Conservation (phyloP, 768 basidiomycete species). For the Hygrocybe punicea region DNA sequence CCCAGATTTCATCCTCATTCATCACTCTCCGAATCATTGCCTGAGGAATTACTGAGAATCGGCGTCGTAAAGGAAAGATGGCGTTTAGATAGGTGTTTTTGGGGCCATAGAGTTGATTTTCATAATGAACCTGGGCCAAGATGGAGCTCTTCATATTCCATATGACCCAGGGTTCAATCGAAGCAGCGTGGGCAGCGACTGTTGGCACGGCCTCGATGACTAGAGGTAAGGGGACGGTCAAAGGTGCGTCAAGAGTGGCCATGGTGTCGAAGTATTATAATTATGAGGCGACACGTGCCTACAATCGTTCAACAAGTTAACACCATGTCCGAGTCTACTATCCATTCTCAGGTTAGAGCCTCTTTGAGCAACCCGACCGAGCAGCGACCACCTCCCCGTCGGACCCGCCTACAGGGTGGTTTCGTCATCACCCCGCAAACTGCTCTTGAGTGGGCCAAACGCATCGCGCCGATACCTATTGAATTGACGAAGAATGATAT, state of each 20-base stretch:
- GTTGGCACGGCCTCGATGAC: background rate
- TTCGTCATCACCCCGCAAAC: conserved; percentile 1
- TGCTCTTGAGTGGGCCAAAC: background rate
- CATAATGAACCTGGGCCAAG: background rate
- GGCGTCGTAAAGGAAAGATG: conserved; percentile 1
- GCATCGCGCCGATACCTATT: background rate
- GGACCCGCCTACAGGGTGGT: conserved; percentile 2
- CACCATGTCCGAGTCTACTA: background rate
- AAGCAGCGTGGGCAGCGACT: background rate
- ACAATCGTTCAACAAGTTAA: background rate
- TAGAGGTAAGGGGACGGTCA: background rate
- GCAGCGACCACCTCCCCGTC: background rate
- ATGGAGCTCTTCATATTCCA: conserved; percentile 1
- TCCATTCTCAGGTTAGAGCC: background rate
- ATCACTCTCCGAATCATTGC: conserved; percentile 1
- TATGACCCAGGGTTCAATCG: conserved; percentile 2
- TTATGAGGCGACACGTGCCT: background rate
- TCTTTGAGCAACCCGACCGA: background rate
- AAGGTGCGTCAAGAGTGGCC: background rate
- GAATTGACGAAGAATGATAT: background rate
- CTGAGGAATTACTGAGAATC: conserved; percentile 1
- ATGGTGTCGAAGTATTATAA: background rate
- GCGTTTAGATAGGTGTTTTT: conserved; percentile 1
- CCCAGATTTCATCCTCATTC: background rate
- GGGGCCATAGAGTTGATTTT: background rate